Conservation (phyloP, 1,284 basidiomycete species). For the Puccinia novopanici region DNA sequence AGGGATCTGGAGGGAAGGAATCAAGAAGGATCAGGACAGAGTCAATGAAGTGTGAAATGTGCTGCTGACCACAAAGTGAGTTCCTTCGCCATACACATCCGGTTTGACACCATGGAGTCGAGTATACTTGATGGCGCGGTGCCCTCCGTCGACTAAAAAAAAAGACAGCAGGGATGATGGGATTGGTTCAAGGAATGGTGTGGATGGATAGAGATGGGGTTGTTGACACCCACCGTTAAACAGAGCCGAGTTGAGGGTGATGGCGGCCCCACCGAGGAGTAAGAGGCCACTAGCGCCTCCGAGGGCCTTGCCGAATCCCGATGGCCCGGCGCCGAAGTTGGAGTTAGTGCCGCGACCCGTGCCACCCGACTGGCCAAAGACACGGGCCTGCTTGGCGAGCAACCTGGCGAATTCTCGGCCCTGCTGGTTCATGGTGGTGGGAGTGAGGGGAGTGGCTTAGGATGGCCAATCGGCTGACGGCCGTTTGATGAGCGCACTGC, state of each 20-base stretch:
- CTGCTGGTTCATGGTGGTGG: conserved; percentile 48
- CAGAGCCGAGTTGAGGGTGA: conserved; percentile 80
- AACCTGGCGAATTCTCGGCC: conserved; percentile 48
- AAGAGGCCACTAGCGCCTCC: conserved; percentile 67
- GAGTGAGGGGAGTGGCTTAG: neutral
- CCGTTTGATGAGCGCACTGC: too few species aligned
- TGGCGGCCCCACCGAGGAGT: conserved; percentile 75
- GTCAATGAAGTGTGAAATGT: neutral
- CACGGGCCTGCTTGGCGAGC: conserved; percentile 43
- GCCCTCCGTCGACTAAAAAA: conserved; percentile 98
- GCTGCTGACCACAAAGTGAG: conserved; percentile 78
- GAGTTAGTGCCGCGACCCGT: neutral
- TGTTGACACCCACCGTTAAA: conserved; percentile 81
- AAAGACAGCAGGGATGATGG: neutral
- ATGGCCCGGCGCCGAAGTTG: conserved; percentile 21
- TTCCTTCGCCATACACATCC: conserved; percentile 89
- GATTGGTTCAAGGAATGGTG: neutral
- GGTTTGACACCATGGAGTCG: conserved; percentile 78
- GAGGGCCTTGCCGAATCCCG: conserved; percentile 38
- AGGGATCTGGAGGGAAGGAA: conserved; percentile 70
- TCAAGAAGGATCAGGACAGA: neutral
- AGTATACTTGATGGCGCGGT: conserved; percentile 98
- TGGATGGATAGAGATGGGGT: neutral
- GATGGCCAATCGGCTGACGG: too few species aligned
- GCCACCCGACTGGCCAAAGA: conserved; percentile 25